A percentile compares a stretch with the other conserved stretches of the same genome.
These are phyloP conservation scores for Abortiporus biennis DNA, from an alignment of 1,284 basidiomycete species.

Conservation along the genomic window DNA sequence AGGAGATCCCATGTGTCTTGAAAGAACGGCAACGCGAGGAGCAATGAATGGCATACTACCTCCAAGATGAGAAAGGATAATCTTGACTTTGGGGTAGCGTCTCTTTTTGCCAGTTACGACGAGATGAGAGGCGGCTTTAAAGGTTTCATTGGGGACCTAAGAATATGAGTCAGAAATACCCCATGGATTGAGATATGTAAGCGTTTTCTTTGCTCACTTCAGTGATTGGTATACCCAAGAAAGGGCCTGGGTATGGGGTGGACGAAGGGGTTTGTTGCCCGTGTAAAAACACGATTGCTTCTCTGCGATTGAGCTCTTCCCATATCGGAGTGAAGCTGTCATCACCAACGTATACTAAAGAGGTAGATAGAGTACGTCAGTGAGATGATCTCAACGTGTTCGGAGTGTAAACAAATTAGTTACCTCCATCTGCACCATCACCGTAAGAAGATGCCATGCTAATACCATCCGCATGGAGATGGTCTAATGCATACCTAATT, in stretches of 20 bases:
- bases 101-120: constrained; percentile 65
- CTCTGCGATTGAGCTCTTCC: constrained; percentile 53
- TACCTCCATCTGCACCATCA: constrained; percentile 23
- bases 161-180: background rate
- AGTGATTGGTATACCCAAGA: constrained; percentile 59
- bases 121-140: constrained; percentile 70
- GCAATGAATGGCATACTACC: constrained; percentile 57
- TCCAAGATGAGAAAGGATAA: constrained; percentile 66
- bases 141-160: constrained; percentile 73
- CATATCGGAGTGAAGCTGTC: constrained; percentile 57
- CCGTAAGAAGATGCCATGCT: constrained; percentile 62
- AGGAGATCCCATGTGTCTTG: constrained; percentile 59
- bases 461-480: constrained; percentile 54
- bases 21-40: constrained; percentile 57
- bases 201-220: constrained; percentile 36
- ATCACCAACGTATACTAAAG: constrained; percentile 59
- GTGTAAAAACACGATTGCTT: constrained; percentile 61
- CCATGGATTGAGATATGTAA: background rate
- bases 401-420: background rate
- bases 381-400: no score
- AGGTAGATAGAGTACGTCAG: background rate
- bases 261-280: constrained; percentile 60
- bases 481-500: constrained; percentile 52
- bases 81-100: constrained; percentile 47
- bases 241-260: constrained; percentile 52